phyloP scores from a whole-genome alignment of 2,329 filamentous ascomycete genomes.

The Fusarium sp. region DNA sequence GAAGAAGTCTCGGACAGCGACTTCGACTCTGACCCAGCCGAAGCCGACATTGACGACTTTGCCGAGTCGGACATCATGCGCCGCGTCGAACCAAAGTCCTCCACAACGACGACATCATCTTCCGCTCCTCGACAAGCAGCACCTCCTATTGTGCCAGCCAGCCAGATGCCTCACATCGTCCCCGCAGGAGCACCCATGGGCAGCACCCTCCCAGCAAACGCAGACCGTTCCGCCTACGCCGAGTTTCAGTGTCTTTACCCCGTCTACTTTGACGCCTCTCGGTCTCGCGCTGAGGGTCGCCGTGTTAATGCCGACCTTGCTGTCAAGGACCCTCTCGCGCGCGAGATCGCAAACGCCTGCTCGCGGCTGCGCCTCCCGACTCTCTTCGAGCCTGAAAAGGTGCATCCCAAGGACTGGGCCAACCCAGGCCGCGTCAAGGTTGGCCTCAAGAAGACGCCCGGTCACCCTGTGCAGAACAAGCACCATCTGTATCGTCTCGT shows the following conservation, averaged over 20 bases:
- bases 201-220: slow-evolving; percentile 45
- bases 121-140: slow-evolving; percentile 36
- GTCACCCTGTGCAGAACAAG: slow-evolving; percentile 69
- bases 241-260: slow-evolving; percentile 92
- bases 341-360: slow-evolving; percentile 88
- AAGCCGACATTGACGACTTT: slow-evolving; percentile 78
- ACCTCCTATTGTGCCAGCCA: slow-evolving; percentile 40
- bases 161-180: slow-evolving; percentile 41
- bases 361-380: slow-evolving; percentile 73
- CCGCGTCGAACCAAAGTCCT: slow-evolving; percentile 49
- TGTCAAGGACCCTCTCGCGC: slow-evolving; percentile 83
- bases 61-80: slow-evolving; percentile 65
- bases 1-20: slow-evolving; percentile 92
- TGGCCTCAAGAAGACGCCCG: slow-evolving; percentile 58
- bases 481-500: slow-evolving; percentile 88
- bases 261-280: slow-evolving; percentile 86
- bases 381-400: slow-evolving; percentile 88
- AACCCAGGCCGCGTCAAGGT: slow-evolving; percentile 93
- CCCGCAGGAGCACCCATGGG: slow-evolving; percentile 46
- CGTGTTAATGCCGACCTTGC: slow-evolving; percentile 77
- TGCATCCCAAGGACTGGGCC: slow-evolving; percentile 95
- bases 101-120: slow-evolving; percentile 29
- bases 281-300: slow-evolving; percentile 79
- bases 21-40: slow-evolving; percentile 81
- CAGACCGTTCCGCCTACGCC: slow-evolving; percentile 68